phyloP scores from a whole-genome alignment of 148 eudicot species.

The Dysphania ambrosioides region DNA sequence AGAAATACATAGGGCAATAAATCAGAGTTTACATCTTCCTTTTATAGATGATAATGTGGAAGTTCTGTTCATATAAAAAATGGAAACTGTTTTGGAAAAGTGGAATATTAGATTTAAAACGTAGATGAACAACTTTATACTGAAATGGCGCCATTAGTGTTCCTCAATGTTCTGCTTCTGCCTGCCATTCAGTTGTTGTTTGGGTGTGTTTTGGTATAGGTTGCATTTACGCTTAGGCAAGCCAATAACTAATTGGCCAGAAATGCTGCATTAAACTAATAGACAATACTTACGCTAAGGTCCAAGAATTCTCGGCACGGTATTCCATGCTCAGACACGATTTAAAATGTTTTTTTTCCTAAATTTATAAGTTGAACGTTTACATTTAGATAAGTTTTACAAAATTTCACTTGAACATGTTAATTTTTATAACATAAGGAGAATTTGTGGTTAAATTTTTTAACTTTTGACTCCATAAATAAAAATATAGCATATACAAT shows the following conservation, averaged over 20 bases:
- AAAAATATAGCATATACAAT: too few relatives aligned
- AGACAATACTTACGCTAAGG: too few relatives aligned
- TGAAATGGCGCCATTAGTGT: not conserved
- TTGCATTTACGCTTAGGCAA: not conserved
- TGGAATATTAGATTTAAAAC: not conserved
- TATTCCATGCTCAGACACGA: too few relatives aligned
- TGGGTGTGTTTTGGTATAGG: conserved; percentile 8
- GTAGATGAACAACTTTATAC: not conserved
- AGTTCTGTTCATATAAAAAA: conserved; percentile 23
- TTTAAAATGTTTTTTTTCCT: too few relatives aligned
- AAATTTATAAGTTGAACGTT: too few relatives aligned
- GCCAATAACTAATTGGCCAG: not conserved
- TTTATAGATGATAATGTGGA: conserved; percentile 8
- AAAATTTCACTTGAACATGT: too few relatives aligned
- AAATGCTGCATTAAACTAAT: not conserved
- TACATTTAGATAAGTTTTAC: too few relatives aligned
- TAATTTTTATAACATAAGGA: too few relatives aligned
- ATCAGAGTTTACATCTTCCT: not conserved
- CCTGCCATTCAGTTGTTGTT: conserved; percentile 7
- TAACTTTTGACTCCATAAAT: too few relatives aligned
- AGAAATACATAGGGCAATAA: conserved; percentile 21
- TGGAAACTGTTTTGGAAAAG: conserved; percentile 27
- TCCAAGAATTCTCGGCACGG: not conserved
- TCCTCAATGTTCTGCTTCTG: not conserved
- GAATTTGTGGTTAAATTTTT: too few relatives aligned